phyloP scores from a whole-genome alignment of 2,329 filamentous ascomycete species.

The Geosmithia putterillii region DNA sequence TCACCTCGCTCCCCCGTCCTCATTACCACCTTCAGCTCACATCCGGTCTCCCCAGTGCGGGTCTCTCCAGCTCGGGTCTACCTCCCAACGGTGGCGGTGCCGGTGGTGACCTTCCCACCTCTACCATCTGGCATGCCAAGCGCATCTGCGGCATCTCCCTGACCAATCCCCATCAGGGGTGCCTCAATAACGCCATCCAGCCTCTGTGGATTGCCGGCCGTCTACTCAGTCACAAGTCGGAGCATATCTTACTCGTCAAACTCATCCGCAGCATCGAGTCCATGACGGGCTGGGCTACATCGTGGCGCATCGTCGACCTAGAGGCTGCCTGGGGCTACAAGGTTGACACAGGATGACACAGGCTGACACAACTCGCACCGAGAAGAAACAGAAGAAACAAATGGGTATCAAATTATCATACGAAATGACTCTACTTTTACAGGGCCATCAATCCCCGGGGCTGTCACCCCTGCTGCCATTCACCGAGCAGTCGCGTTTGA shows the following conservation, averaged over 20 bases:
- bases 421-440: background rate
- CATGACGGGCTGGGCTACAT: constrained; percentile 39
- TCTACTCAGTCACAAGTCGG: constrained; percentile 35
- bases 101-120: constrained; percentile 14
- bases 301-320: constrained; percentile 39
- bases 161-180: constrained; percentile 41
- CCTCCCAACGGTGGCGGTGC: too few species aligned
- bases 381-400: background rate
- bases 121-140: constrained; percentile 41
- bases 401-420: background rate
- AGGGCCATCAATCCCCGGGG: background rate
- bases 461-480: constrained; percentile 13
- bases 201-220: constrained; percentile 43
- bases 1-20: constrained; percentile 19
- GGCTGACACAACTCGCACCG: background rate
- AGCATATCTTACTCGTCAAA: constrained; percentile 25
- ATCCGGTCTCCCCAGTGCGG: too few species aligned
- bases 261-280: constrained; percentile 36
- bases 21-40: too few species aligned
- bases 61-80: constrained; percentile 16
- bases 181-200: constrained; percentile 44
- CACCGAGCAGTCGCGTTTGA: constrained; percentile 11
- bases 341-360: constrained; percentile 7
- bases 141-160: constrained; percentile 43
- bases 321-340: constrained; percentile 27